Conservation (phyloP, 106 monocot species). For the Apostasia shenzhenica region DNA sequence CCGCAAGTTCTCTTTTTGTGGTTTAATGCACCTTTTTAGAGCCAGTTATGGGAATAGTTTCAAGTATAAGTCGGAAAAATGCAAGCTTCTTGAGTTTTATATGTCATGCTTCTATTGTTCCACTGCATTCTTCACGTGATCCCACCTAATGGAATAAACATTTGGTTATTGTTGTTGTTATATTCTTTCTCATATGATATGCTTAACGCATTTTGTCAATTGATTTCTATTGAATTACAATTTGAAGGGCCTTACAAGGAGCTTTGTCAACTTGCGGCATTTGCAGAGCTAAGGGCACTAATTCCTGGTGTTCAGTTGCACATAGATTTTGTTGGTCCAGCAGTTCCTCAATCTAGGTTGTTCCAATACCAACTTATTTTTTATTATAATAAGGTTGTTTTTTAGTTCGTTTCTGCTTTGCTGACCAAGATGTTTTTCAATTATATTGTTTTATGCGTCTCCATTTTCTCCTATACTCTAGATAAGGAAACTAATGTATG, state of each 20-base stretch:
- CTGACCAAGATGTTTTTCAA: neutral
- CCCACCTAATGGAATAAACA: no score
- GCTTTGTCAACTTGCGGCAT: constrained; percentile 59
- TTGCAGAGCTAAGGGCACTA: constrained; percentile 73
- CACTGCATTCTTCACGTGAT: no score
- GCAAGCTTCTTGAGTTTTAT: no score
- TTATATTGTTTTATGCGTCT: neutral
- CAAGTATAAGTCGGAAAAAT: no score
- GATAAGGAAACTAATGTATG: no score
- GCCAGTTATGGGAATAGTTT: no score
- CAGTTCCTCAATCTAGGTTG: constrained; percentile 69
- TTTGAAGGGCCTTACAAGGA: constrained; percentile 85
- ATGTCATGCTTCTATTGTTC: no score
- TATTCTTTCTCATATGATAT: neutral
- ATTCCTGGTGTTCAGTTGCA: constrained; percentile 60
- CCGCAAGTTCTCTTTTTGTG: no score
- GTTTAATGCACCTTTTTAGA: no score
- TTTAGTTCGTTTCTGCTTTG: neutral
- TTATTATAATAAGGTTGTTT: neutral
- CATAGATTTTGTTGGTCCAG: constrained; percentile 79
- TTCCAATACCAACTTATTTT: neutral
- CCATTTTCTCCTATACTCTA: no score
- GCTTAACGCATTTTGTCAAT: neutral
- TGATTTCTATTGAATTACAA: neutral
- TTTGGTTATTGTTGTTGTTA: neutral